Percentiles rank a stretch among this genome's conserved stretches.
phyloP scores from a whole-genome alignment of 2,329 filamentous ascomycete species.

The Xylariaceae sp. region DNA sequence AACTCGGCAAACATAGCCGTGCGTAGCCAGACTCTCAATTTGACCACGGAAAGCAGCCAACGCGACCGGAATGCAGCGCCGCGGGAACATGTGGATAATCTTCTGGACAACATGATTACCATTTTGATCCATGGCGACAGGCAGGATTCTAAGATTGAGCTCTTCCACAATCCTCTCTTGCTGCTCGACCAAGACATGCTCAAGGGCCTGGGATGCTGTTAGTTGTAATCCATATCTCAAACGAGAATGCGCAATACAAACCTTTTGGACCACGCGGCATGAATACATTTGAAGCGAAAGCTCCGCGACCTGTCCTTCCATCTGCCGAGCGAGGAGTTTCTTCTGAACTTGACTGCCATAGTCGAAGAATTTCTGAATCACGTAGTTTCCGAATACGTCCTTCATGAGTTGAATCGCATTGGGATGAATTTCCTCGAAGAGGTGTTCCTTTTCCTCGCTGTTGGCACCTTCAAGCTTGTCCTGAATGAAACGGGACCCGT shows the following conservation, averaged over 20 bases:
- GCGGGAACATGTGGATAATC: slow-evolving; percentile 74
- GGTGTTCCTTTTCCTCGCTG: slow-evolving; percentile 87
- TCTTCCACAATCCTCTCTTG: slow-evolving; percentile 80
- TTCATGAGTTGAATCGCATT: slow-evolving; percentile 88
- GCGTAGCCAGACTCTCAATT: slow-evolving; percentile 66
- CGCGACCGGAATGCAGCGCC: slow-evolving; percentile 77
- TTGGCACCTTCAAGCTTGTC: slow-evolving; percentile 87
- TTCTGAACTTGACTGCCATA: slow-evolving; percentile 94
- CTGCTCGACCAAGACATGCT: slow-evolving; percentile 87
- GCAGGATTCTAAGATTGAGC: slow-evolving; percentile 68
- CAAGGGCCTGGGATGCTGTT: slow-evolving; percentile 60
- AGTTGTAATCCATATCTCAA: slow-evolving; percentile 11
- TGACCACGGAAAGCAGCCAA: slow-evolving; percentile 73
- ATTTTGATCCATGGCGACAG: slow-evolving; percentile 79
- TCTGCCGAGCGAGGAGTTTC: slow-evolving; percentile 74
- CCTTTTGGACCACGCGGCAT: slow-evolving; percentile 93
- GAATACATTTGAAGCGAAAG: slow-evolving; percentile 87
- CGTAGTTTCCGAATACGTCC: slow-evolving; percentile 96
- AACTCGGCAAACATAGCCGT: slow-evolving; percentile 86
- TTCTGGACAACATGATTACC: slow-evolving; percentile 98
- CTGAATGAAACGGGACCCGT: slow-evolving; percentile 93
- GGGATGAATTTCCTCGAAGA: slow-evolving; percentile 80
- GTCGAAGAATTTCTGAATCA: slow-evolving; percentile 96
- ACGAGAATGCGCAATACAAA: slow-evolving; percentile 33
- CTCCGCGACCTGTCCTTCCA: slow-evolving; percentile 77